Base-by-base conservation (phyloP, 2,329 filamentous ascomycete genomes). In the Colletotrichum navitas region DNA sequence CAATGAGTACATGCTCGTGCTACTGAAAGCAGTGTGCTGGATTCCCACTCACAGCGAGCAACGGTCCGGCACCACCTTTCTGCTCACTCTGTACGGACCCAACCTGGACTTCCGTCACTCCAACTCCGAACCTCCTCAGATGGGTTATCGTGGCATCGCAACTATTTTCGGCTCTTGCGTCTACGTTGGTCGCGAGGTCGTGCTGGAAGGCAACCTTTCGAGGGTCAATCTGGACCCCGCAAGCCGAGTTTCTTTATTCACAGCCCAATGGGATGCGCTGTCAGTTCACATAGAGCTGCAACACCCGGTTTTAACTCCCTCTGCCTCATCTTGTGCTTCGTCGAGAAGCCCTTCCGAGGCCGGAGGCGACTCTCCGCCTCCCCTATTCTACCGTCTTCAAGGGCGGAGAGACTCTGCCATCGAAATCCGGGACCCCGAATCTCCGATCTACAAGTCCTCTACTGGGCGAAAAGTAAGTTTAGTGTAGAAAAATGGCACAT, bases 1-100 rank as follows among this genome's bases (percentile, higher is more conserved):
- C 61, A 59, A 59, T 34, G 68, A 68, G 24, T 67, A 34, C 56
- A 74, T 74, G 56, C 52, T 72, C 29, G 56, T 74, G 5, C 58
- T 56, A 29, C 45, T 68, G 21, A 58, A 59, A 39, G 62, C 68
- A 24, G 68, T 74, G 11, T 74, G 71, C 58, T 74, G 73, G 73
- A 39, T 74, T 45, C 71, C 73, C 26, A 68, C 71, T n/a, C 64
- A 74, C 58, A 66, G 47, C n/a, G 70, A 72, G 58, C 66, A 72
- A 58, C 66, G 70, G 51, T 66, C 70, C 18, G 70, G 70, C 24
- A 63, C 66, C 26, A 72, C 67, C 12, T 72, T 70, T 45, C 36
- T 72, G 26, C 62, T 72, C 41, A 72, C 70, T 7, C 26, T 72
- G n/a, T 72, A 70, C 62, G 70, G 70, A 6, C 55, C 55, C 8